Conservation (phyloP, 2,329 filamentous ascomycete genomes). For the Aspergillus neoniger region DNA sequence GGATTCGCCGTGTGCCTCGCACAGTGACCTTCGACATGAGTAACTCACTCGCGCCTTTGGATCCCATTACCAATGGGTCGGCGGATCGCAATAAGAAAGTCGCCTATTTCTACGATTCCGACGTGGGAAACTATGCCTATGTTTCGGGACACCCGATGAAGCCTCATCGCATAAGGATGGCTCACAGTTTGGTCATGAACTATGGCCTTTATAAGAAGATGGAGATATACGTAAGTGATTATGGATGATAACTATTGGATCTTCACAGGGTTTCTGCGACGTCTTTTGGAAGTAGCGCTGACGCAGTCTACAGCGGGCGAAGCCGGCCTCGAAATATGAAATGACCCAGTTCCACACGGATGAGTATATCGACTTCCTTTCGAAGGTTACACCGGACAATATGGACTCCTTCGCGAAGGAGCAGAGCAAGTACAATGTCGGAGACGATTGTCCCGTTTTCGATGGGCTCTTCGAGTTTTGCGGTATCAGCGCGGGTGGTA, state of each 20-base stretch:
- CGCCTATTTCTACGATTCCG: conserved; percentile 97
- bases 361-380: conserved; percentile 72
- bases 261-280: background rate
- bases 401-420: conserved; percentile 93
- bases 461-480: conserved; percentile 72
- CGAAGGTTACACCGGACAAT: conserved; percentile 95
- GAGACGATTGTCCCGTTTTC: conserved; percentile 66
- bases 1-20: conserved; percentile 8
- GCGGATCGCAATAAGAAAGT: conserved; percentile 72
- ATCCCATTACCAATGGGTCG: conserved; percentile 54
- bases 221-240: conserved; percentile 64
- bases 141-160: conserved; percentile 73
- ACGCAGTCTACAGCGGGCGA: conserved; percentile 63
- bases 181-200: conserved; percentile 68
- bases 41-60: conserved; percentile 54
- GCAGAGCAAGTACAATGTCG: conserved; percentile 76
- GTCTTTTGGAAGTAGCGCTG: conserved; percentile 18
- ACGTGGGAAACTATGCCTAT: conserved; percentile 98
- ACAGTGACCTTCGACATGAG: conserved; percentile 46
- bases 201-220: conserved; percentile 73
- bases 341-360: conserved; percentile 75
- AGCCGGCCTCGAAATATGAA: conserved; percentile 71
- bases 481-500: conserved; percentile 68
- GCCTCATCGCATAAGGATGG: conserved; percentile 68
- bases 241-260: background rate